Percentiles rank a stretch among this genome's conserved stretches.
Conservation (phyloP, 768 basidiomycete genomes). For the Russula foetens region DNA sequence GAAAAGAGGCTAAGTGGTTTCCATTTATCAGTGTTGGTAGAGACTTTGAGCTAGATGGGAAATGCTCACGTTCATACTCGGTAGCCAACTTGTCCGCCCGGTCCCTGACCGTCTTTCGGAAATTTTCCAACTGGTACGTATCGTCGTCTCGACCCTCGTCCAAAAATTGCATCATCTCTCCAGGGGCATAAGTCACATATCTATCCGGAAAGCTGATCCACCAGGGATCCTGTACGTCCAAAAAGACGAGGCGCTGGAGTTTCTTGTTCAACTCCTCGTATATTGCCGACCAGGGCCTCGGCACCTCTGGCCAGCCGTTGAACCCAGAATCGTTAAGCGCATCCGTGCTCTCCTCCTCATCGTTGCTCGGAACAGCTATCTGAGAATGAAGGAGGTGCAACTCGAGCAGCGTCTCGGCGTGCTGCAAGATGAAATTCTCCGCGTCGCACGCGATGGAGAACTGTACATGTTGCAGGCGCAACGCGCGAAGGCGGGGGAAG, state of each 20-base stretch:
- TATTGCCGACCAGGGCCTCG: constrained; percentile 10
- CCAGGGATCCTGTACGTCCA: constrained; percentile 10
- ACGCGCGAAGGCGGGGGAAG: constrained; percentile 6
- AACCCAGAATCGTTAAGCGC: neutral
- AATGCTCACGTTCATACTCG: constrained; percentile 8
- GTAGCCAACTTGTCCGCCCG: neutral
- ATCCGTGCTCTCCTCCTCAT: neutral
- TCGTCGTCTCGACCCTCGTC: constrained; percentile 9
- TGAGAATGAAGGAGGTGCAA: constrained; percentile 9
- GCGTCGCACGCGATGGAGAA: constrained; percentile 10
- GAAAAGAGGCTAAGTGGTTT: neutral
- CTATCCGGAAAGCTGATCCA: constrained; percentile 13
- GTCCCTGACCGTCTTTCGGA: neutral
- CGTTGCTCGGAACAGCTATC: neutral
- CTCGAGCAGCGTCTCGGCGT: constrained; percentile 2
- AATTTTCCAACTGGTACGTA: neutral
- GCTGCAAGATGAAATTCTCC: constrained; percentile 4
- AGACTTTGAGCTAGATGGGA: neutral
- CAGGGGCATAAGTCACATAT: constrained; percentile 3
- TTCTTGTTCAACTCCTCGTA: neutral
- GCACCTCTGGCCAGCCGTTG: neutral
- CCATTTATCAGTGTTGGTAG: neutral
- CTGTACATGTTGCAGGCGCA: constrained; percentile 9
- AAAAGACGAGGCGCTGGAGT: constrained; percentile 4
- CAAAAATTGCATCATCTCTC: constrained; percentile 4